Percentiles rank a stretch among this genome's conserved stretches.
phyloP scores from a whole-genome alignment of 768 basidiomycete species.

The Mycena leptocephala region DNA sequence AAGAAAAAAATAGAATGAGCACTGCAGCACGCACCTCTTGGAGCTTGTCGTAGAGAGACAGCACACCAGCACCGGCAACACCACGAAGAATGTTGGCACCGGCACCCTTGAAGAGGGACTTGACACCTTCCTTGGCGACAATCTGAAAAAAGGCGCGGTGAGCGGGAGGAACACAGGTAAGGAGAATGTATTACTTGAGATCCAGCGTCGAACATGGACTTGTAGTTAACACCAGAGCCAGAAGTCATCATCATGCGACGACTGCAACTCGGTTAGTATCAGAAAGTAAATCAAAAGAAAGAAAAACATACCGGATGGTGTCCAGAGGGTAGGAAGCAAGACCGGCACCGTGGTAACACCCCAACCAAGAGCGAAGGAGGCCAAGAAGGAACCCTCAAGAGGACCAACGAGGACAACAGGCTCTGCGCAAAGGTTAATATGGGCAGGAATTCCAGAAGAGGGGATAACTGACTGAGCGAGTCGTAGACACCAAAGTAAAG shows the following conservation, averaged over 20 bases:
- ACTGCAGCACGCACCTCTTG: slow-evolving; percentile 71
- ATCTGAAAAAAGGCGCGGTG: slow-evolving; percentile 60
- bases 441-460: slow-evolving; percentile 31
- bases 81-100: slow-evolving; percentile 97
- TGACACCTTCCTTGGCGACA: slow-evolving; percentile 93
- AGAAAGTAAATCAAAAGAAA: slow-evolving; percentile 13
- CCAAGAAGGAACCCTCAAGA: slow-evolving; percentile 96
- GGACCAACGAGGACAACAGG: slow-evolving; percentile 97
- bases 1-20: not conserved
- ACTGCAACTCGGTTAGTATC: slow-evolving; percentile 64
- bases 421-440: slow-evolving; percentile 65
- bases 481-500: slow-evolving; percentile 99
- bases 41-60: slow-evolving; percentile 99
- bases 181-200: slow-evolving; percentile 65
- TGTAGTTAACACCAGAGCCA: slow-evolving; percentile 96
- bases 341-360: slow-evolving; percentile 99
- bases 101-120: slow-evolving; percentile 79
- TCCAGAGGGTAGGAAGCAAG: slow-evolving; percentile 97
- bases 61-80: slow-evolving; percentile 99
- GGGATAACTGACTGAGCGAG: slow-evolving; percentile 75
- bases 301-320: slow-evolving; percentile 81
- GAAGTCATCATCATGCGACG: slow-evolving; percentile 99
- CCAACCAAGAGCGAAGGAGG: slow-evolving; percentile 98
- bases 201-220: slow-evolving; percentile 98
- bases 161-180: not conserved